Conservation (phyloP, 495 filamentous ascomycete genomes). For the Neurospora sp. region DNA sequence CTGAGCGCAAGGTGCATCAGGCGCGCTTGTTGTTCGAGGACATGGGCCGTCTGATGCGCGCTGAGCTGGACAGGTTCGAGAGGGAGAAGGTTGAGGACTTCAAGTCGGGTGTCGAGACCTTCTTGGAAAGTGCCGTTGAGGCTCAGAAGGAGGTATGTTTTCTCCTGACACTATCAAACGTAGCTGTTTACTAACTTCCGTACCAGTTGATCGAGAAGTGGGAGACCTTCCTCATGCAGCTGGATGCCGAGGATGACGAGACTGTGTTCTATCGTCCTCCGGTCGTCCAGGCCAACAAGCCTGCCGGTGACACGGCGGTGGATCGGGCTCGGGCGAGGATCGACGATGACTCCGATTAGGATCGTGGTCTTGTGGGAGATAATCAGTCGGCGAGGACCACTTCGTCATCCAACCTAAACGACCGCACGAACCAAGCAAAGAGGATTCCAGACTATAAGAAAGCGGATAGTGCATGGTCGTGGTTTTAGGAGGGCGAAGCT, state of each 20-base stretch:
- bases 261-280: constrained; percentile 63
- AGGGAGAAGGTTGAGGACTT: constrained; percentile 98
- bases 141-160: constrained; percentile 89
- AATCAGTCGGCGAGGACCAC: constrained; percentile 4
- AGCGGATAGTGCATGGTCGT: not conserved
- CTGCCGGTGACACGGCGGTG: constrained; percentile 37
- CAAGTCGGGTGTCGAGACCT: constrained; percentile 95
- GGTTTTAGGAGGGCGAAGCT: not conserved
- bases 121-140: constrained; percentile 90
- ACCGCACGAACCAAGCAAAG: not conserved
- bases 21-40: constrained; percentile 87
- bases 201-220: constrained; percentile 92
- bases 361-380: constrained; percentile 4
- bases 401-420: constrained; percentile 1
- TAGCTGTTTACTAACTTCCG: not conserved
- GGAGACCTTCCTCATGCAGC: constrained; percentile 94
- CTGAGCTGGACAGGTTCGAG: constrained; percentile 88
- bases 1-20: constrained; percentile 88
- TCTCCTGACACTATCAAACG: not conserved
- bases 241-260: constrained; percentile 87
- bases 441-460: not conserved
- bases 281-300: constrained; percentile 33
- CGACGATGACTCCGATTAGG: constrained; percentile 42
- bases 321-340: constrained; percentile 41
- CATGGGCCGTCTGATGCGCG: constrained; percentile 88